Percentiles rank a stretch among this genome's conserved stretches.
These are phyloP conservation scores for Singerocomus rubriflavus DNA, from an alignment of 1,284 basidiomycete genomes.

Conservation along the genomic window DNA sequence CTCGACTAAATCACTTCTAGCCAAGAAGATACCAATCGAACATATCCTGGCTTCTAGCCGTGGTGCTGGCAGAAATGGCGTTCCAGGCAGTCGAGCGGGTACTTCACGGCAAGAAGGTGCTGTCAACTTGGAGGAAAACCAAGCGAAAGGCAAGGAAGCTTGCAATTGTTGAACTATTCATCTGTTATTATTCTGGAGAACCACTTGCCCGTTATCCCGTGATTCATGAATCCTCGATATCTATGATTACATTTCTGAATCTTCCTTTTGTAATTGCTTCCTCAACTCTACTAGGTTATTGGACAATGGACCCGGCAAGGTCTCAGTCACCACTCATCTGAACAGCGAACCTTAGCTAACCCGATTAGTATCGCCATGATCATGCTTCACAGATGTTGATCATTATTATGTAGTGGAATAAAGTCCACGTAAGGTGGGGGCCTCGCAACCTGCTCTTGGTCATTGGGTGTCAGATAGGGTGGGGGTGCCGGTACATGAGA, in stretches of 20 bases:
- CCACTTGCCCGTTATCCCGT: slow-evolving; percentile 22
- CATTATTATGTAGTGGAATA: slow-evolving; percentile 21
- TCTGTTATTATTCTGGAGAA: slow-evolving; percentile 18
- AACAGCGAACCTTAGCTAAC: background rate
- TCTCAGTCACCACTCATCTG: background rate
- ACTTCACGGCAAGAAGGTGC: slow-evolving; percentile 49
- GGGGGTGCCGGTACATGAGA: slow-evolving; percentile 51
- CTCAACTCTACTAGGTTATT: slow-evolving; percentile 24
- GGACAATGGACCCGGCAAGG: slow-evolving; percentile 7
- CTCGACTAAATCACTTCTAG: slow-evolving; percentile 40
- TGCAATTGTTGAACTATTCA: slow-evolving; percentile 65
- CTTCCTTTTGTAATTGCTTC: slow-evolving; percentile 29
- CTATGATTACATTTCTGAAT: slow-evolving; percentile 21
- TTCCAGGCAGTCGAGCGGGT: slow-evolving; percentile 51
- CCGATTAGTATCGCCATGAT: background rate
- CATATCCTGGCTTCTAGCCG: slow-evolving; percentile 82
- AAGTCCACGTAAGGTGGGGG: slow-evolving; percentile 46
- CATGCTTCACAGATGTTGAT: slow-evolving; percentile 11
- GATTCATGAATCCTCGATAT: slow-evolving; percentile 24
- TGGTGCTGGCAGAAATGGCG: slow-evolving; percentile 57
- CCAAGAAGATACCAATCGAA: slow-evolving; percentile 96
- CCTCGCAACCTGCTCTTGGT: slow-evolving; percentile 36
- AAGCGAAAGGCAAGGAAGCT: slow-evolving; percentile 65
- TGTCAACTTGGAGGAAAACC: slow-evolving; percentile 75
- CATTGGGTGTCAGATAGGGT: slow-evolving; percentile 38